These are phyloP conservation scores for Oxytropis ochrocephala DNA, from an alignment of 306 rosid species.

Conservation along the genomic window DNA sequence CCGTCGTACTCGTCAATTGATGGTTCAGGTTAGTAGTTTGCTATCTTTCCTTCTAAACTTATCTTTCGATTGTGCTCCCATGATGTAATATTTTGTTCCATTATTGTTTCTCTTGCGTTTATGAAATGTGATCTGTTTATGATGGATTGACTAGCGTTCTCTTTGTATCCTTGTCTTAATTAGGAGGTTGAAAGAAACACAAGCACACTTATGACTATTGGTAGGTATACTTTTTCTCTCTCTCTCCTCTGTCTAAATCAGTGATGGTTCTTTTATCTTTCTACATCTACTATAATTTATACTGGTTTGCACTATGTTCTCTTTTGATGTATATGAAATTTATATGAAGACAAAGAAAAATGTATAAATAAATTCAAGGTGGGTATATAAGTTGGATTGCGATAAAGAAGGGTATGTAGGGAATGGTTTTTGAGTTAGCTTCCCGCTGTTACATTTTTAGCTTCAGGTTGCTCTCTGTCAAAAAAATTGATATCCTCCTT, in stretches of 20 bases:
- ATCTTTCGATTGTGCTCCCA: neutral
- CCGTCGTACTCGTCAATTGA: slow-evolving; percentile 81
- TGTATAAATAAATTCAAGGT: neutral
- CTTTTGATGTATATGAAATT: neutral
- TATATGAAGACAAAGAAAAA: neutral
- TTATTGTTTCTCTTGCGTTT: neutral
- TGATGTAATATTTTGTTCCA: neutral
- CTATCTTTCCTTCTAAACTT: neutral
- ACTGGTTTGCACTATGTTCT: neutral
- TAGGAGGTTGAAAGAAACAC: slow-evolving; percentile 91
- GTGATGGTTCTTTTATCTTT: neutral
- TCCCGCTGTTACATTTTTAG: neutral
- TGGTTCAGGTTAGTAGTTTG: slow-evolving; percentile 65
- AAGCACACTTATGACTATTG: slow-evolving; percentile 61
- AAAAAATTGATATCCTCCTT: neutral
- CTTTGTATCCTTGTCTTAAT: slow-evolving; percentile 18
- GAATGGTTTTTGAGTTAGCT: neutral
- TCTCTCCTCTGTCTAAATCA: neutral
- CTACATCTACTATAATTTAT: neutral
- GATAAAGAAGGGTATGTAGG: neutral
- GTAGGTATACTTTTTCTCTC: slow-evolving; percentile 32
- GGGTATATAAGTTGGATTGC: neutral
- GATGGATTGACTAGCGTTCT: neutral
- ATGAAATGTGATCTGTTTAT: neutral
- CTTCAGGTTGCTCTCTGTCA: neutral